Percentiles rank a stretch among this genome's conserved stretches.
Evolutionary conservation across 352 stramenopile genomes (phyloP).

Genomic region (Phytophthora melonis): DNA sequence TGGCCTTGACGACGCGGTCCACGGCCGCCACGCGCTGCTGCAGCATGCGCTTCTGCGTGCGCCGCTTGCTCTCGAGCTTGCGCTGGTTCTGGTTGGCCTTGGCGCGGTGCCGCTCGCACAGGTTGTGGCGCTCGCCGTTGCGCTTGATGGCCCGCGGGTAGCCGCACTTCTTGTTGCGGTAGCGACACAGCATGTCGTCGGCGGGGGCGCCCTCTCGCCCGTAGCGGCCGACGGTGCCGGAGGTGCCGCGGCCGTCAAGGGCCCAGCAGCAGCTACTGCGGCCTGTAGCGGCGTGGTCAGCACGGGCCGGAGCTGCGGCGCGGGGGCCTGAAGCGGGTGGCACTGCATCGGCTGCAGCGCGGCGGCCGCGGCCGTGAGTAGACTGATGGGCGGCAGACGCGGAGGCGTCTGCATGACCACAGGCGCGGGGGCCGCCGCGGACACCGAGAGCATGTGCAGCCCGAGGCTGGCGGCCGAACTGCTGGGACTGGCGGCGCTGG

Average conservation of each 20-base stretch:
- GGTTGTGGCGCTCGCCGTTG: slow-evolving; percentile 71
- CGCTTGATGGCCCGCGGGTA: slow-evolving; percentile 71
- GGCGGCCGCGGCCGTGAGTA: slow-evolving; percentile 53
- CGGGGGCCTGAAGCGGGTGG: slow-evolving; percentile 7
- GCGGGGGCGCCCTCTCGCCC: neutral
- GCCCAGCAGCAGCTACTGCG: neutral
- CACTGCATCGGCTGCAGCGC: slow-evolving; percentile 42
- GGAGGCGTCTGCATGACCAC: neutral
- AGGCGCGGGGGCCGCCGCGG: neutral
- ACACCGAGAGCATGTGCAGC: slow-evolving; percentile 44
- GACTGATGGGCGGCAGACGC: slow-evolving; percentile 56
- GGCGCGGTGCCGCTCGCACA: slow-evolving; percentile 68
- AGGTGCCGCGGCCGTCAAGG: neutral
- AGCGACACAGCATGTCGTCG: slow-evolving; percentile 58
- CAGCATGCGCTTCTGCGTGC: slow-evolving; percentile 59
- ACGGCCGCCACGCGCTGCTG: slow-evolving; percentile 18
- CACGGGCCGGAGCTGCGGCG: slow-evolving; percentile 15
- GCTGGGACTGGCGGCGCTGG: slow-evolving; percentile 18
- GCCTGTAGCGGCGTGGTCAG: slow-evolving; percentile 2
- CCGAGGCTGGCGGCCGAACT: slow-evolving; percentile 32
- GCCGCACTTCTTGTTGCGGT: slow-evolving; percentile 73
- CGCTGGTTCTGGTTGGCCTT: slow-evolving; percentile 88
- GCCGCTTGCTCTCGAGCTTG: slow-evolving; percentile 86
- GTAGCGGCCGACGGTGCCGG: neutral
- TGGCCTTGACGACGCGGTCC: slow-evolving; percentile 29